These are phyloP conservation scores for Trametes meyenii DNA, from an alignment of 768 basidiomycete genomes.

Conservation along the genomic window DNA sequence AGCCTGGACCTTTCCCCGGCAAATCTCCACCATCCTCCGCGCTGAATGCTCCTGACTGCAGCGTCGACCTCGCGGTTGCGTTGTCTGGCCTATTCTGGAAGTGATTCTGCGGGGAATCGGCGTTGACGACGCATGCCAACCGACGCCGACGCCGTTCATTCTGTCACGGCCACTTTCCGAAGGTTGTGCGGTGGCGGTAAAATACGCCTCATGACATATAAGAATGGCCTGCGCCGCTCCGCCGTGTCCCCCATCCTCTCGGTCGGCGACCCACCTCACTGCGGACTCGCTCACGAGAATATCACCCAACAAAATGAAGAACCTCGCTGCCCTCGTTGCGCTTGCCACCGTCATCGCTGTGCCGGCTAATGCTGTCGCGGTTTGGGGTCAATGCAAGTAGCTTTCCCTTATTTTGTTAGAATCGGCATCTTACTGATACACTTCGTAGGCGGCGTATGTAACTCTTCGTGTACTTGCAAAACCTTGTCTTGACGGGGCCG, in stretches of 20 bases:
- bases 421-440: background rate
- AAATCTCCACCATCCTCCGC: conserved; percentile 15
- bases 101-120: conserved; percentile 8
- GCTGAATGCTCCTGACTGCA: conserved; percentile 10
- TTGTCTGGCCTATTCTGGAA: background rate
- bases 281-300: background rate
- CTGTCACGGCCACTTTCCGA: too few relatives aligned
- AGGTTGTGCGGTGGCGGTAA: too few relatives aligned
- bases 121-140: conserved; percentile 5
- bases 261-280: background rate
- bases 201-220: too few relatives aligned
- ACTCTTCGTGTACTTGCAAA: background rate
- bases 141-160: too few relatives aligned
- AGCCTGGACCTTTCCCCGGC: conserved; percentile 12
- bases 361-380: conserved; percentile 33
- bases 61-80: background rate
- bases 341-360: conserved; percentile 24
- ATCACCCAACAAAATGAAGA: conserved; percentile 25
- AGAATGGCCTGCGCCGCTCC: too few relatives aligned
- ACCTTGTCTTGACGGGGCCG: background rate
- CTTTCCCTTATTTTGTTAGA: background rate
- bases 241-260: background rate
- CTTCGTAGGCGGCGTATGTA: conserved; percentile 31
- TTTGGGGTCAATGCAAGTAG: conserved; percentile 42
- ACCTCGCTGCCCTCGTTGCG: conserved; percentile 29